These are phyloP conservation scores for Elongisporangium prolatum DNA, from an alignment of 352 stramenopile genomes.

Conservation along the genomic window DNA sequence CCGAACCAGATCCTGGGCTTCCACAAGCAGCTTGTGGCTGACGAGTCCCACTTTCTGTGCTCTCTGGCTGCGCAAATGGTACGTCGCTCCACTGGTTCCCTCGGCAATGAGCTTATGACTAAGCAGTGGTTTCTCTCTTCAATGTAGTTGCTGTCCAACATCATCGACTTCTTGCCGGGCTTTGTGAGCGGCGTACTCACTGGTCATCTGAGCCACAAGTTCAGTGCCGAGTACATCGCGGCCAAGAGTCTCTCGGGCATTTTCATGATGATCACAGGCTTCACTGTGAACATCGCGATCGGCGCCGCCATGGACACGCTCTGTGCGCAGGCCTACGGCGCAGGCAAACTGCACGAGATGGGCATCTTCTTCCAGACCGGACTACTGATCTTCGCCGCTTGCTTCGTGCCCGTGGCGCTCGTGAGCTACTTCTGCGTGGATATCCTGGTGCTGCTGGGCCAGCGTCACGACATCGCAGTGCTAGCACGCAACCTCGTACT, in stretches of 20 bases:
- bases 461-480: slow-evolving; percentile 58
- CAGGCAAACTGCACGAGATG: slow-evolving; percentile 82
- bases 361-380: slow-evolving; percentile 86
- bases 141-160: slow-evolving; percentile 44
- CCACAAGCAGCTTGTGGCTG: too few relatives aligned
- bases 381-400: slow-evolving; percentile 54
- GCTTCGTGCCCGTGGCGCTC: slow-evolving; percentile 54
- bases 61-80: too few relatives aligned
- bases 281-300: slow-evolving; percentile 79
- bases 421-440: slow-evolving; percentile 75
- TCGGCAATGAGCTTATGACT: neutral
- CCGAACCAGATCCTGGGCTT: too few relatives aligned
- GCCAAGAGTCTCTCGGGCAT: slow-evolving; percentile 65
- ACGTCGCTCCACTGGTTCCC: neutral
- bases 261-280: slow-evolving; percentile 82
- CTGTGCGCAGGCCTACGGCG: slow-evolving; percentile 77
- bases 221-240: slow-evolving; percentile 77
- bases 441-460: slow-evolving; percentile 69
- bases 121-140: too few relatives aligned
- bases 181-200: slow-evolving; percentile 69
- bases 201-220: slow-evolving; percentile 48
- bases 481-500: slow-evolving; percentile 64
- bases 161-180: slow-evolving; percentile 64
- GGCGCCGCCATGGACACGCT: slow-evolving; percentile 88
- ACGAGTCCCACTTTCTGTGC: too few relatives aligned